Evolutionary conservation across 768 basidiomycete genomes (phyloP), one percentile per base, ranked within the genome.

Genomic region (Hebeloma cylindrosporum): DNA sequence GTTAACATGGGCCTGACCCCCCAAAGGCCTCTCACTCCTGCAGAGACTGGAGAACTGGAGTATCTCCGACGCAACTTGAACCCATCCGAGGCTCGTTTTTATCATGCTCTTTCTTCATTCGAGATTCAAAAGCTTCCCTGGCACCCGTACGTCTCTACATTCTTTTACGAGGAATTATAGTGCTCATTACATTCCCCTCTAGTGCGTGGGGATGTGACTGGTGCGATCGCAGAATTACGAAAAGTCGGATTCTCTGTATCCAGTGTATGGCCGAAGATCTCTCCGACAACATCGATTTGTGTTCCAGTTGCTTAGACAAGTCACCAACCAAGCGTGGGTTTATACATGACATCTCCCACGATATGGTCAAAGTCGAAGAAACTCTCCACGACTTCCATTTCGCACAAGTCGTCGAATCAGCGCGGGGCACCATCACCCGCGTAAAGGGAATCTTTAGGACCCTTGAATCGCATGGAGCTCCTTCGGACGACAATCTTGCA

Each of bases 71-170:
- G 57, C 25, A 54, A 61, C 20, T 46, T 69, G 26, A 59, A 65
- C 39, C 67, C 66, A 16, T 61, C 61, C 11, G 60, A 67, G 36
- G 64, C 67, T 23, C 53, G 67, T 8, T 64, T 69, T 37, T 69
- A 65, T 44, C 60, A 63, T 30, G 62, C 66, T 0, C 41, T 67
- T 7, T 60, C 60, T 21, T 53, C 62, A n/a, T 65, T 65, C 34
- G 59, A 65, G 45, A 63, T 63, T 17, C 60, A 62, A 23, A 64
- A 66, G 40, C 52, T 65, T 8, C 63, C 65, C n/a, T 66, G 61
- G 58, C 65, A 66, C 49, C 63, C 64, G 67, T 67, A 52, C 27
- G 68, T 45, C 57, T 14, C 20, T 42, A 13, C 13, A 10, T 17
- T 23, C 17, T 13, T 21, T 32, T 3, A 2, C 9, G n/a, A 16